Evolutionary conservation across 305 asterid species (phyloP).

Genomic region (Rubia balearica): DNA sequence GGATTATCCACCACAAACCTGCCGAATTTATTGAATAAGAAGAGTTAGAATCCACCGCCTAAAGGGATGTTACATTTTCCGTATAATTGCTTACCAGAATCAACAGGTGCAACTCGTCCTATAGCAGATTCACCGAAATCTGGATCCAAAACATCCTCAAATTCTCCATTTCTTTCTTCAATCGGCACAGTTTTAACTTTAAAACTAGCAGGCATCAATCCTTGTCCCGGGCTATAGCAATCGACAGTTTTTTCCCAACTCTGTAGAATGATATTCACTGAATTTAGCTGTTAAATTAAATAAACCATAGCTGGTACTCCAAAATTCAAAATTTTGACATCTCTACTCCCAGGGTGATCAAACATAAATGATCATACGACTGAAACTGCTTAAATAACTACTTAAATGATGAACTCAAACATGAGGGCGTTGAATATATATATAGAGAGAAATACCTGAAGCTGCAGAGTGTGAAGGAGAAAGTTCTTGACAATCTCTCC

Average conservation of each 20-base stretch:
- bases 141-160: conserved; percentile 66
- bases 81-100: conserved; percentile 48
- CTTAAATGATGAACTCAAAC: not conserved
- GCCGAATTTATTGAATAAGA: conserved; percentile 8
- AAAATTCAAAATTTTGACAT: not conserved
- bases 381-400: too few relatives aligned
- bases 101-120: conserved; percentile 91
- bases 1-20: conserved; percentile 87
- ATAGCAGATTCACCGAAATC: conserved; percentile 85
- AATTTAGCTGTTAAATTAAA: not conserved
- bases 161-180: conserved; percentile 54
- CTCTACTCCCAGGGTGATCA: not conserved
- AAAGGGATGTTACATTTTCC: not conserved
- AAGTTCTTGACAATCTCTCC: conserved; percentile 66
- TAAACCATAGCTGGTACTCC: not conserved
- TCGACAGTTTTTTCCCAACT: conserved; percentile 88
- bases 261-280: conserved; percentile 21
- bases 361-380: too few relatives aligned
- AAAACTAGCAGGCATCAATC: conserved; percentile 85
- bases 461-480: conserved; percentile 65
- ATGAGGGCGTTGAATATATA: not conserved
- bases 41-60: not conserved
- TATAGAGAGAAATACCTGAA: conserved; percentile 44
- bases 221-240: conserved; percentile 77
- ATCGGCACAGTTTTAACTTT: conserved; percentile 56